A percentile compares a stretch with the other conserved stretches of the same genome.
These are phyloP conservation scores for Mycena crocata DNA, from an alignment of 768 basidiomycete genomes.

Conservation along the genomic window DNA sequence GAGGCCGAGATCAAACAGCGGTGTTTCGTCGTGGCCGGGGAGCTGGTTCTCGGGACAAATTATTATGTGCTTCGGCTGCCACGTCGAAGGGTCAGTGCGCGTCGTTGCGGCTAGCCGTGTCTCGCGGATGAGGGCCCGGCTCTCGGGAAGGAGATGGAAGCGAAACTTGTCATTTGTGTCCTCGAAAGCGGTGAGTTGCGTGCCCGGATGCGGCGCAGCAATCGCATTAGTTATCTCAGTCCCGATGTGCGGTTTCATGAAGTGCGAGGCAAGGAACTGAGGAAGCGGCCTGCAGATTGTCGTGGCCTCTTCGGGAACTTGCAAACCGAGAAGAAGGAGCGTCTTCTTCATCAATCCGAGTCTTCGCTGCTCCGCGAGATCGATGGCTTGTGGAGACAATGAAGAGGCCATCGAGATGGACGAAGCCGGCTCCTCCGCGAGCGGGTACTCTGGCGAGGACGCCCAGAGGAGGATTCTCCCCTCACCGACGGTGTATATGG, in stretches of 20 bases:
- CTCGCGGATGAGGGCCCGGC: slow-evolving; percentile 43
- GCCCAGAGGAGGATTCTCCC: slow-evolving; percentile 70
- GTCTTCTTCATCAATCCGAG: slow-evolving; percentile 44
- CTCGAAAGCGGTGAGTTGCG: slow-evolving; percentile 55
- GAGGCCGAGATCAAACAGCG: slow-evolving; percentile 73
- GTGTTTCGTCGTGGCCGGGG: slow-evolving; percentile 66
- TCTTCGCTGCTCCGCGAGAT: slow-evolving; percentile 39
- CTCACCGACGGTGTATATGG: slow-evolving; percentile 48
- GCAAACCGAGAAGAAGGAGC: slow-evolving; percentile 48
- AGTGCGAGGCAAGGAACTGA: slow-evolving; percentile 66
- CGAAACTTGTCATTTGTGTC: slow-evolving; percentile 81
- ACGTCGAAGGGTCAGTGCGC: slow-evolving; percentile 46
- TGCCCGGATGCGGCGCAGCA: slow-evolving; percentile 42
- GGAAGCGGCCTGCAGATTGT: slow-evolving; percentile 61
- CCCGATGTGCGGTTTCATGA: slow-evolving; percentile 54
- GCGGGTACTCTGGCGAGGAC: slow-evolving; percentile 68
- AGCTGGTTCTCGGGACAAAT: slow-evolving; percentile 59
- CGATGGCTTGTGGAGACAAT: slow-evolving; percentile 29
- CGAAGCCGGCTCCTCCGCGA: slow-evolving; percentile 49
- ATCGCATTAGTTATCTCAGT: slow-evolving; percentile 52
- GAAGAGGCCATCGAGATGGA: slow-evolving; percentile 36
- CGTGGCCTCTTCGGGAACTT: slow-evolving; percentile 54
- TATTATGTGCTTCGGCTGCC: slow-evolving; percentile 67
- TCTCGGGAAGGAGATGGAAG: slow-evolving; percentile 59
- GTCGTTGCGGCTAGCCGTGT: slow-evolving; percentile 27